Evolutionary conservation across 129 eudicot species (phyloP).

Genomic region (Mikania micrantha): DNA sequence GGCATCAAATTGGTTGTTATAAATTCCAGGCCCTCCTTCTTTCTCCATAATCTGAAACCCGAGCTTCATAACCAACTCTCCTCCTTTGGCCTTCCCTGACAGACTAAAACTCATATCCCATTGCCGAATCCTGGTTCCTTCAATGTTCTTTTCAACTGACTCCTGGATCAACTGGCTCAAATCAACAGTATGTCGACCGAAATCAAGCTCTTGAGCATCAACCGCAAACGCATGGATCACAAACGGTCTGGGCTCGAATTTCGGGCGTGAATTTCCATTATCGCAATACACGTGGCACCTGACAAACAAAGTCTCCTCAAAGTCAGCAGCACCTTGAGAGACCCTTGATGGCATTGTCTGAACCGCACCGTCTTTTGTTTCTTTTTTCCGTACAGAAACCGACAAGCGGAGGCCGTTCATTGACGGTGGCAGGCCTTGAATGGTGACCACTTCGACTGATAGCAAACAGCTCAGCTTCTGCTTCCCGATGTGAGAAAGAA

Average conservation of each 20-base stretch:
- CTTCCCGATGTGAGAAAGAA: slow-evolving; percentile 62
- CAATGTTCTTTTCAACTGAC: slow-evolving; percentile 58
- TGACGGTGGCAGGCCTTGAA: slow-evolving; percentile 70
- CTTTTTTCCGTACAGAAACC: slow-evolving; percentile 82
- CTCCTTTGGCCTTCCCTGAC: slow-evolving; percentile 85
- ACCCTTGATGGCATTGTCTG: slow-evolving; percentile 98
- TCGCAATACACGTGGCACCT: slow-evolving; percentile 80
- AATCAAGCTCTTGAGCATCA: slow-evolving; percentile 86
- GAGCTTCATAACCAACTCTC: slow-evolving; percentile 69
- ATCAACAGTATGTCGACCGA: slow-evolving; percentile 63
- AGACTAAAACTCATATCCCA: slow-evolving; percentile 76
- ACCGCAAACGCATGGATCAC: slow-evolving; percentile 66
- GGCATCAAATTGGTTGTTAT: slow-evolving; percentile 46
- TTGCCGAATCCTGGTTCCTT: slow-evolving; percentile 66
- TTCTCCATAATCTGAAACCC: slow-evolving; percentile 97
- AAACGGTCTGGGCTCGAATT: slow-evolving; percentile 83
- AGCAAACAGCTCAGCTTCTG: slow-evolving; percentile 87
- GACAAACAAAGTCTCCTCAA: slow-evolving; percentile 77
- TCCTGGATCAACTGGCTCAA: slow-evolving; percentile 71
- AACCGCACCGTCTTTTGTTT: slow-evolving; percentile 67
- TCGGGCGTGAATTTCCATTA: slow-evolving; percentile 30
- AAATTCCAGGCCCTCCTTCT: slow-evolving; percentile 74
- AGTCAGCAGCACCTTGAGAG: slow-evolving; percentile 90
- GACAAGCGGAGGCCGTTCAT: slow-evolving; percentile 90
- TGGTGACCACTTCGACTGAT: slow-evolving; percentile 82